Percentiles rank a stretch among this genome's conserved stretches.
These are phyloP conservation scores for Claviceps citrina DNA, from an alignment of 2,329 filamentous ascomycete species.

Conservation along the genomic window DNA sequence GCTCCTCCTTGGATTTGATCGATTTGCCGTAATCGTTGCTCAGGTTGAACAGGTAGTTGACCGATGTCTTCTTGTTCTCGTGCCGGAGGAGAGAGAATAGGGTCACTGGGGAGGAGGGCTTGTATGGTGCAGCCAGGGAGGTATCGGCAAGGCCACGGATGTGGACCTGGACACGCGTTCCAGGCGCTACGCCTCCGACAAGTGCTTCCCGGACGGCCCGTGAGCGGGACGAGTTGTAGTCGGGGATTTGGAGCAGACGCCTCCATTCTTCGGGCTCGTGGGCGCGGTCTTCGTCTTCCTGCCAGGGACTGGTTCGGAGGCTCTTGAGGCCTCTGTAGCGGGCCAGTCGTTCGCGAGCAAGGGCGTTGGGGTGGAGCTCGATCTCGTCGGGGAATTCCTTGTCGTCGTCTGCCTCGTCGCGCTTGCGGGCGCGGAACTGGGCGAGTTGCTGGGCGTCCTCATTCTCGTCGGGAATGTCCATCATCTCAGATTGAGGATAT, in stretches of 20 bases:
- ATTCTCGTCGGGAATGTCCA: constrained; percentile 73
- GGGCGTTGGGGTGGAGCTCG: constrained; percentile 74
- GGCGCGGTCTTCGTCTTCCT: constrained; percentile 70
- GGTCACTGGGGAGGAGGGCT: constrained; percentile 40
- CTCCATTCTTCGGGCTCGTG: constrained; percentile 85
- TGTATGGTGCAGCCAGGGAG: constrained; percentile 29
- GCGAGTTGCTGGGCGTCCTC: constrained; percentile 61
- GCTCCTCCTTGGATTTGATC: constrained; percentile 79
- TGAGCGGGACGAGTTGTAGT: constrained; percentile 75
- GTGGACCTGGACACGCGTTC: constrained; percentile 69
- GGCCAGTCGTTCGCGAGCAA: constrained; percentile 70
- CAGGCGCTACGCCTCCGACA: constrained; percentile 71
- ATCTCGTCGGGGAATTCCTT: constrained; percentile 95
- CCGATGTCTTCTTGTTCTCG: constrained; percentile 81
- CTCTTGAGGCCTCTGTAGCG: constrained; percentile 88
- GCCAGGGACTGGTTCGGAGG: constrained; percentile 74
- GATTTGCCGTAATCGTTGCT: constrained; percentile 60
- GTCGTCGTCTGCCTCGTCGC: constrained; percentile 73
- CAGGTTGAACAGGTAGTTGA: constrained; percentile 82
- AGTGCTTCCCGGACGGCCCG: constrained; percentile 66
- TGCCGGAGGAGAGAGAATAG: constrained; percentile 82
- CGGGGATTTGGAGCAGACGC: constrained; percentile 68
- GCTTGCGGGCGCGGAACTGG: constrained; percentile 63
- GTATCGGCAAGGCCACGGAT: constrained; percentile 39
- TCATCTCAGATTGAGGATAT: constrained; percentile 87